These are phyloP conservation scores for Leccinum cinnamomeum DNA, from an alignment of 1,284 basidiomycete species.

Conservation along the genomic window DNA sequence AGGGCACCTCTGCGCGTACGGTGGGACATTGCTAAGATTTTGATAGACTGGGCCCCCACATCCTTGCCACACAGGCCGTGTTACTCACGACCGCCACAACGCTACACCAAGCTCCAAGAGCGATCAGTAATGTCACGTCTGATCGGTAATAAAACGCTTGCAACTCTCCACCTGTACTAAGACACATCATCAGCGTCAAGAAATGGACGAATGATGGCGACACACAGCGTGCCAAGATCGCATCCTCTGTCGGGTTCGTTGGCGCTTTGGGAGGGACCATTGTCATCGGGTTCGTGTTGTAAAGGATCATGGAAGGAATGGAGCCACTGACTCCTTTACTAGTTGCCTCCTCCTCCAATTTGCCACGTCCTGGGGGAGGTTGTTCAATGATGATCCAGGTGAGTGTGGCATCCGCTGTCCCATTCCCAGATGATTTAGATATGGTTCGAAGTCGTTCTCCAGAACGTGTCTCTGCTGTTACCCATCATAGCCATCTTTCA, in stretches of 20 bases:
- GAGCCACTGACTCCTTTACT: background rate
- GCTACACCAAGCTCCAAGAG: conserved; percentile 26
- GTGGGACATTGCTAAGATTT: conserved; percentile 7
- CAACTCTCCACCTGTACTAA: background rate
- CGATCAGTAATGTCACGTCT: conserved; percentile 21
- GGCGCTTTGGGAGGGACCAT: conserved; percentile 20
- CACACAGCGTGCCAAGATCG: conserved; percentile 25
- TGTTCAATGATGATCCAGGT: conserved; percentile 31
- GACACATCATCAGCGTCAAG: conserved; percentile 16
- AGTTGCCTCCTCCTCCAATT: conserved; percentile 23
- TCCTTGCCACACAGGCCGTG: conserved; percentile 31
- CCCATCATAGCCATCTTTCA: conserved; percentile 29
- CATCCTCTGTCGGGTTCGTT: conserved; percentile 21
- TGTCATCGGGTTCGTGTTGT: conserved; percentile 19
- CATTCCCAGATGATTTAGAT: background rate
- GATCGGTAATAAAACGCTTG: conserved; percentile 24
- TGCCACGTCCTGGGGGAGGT: conserved; percentile 23
- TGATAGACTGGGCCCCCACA: conserved; percentile 27
- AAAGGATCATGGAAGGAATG: background rate
- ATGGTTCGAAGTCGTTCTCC: conserved; percentile 17
- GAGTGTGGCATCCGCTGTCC: background rate
- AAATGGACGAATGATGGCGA: conserved; percentile 26
- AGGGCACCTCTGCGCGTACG: background rate
- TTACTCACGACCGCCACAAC: conserved; percentile 28
- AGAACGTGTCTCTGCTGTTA: conserved; percentile 20